These are phyloP conservation scores for Talaromyces funiculosus DNA, from an alignment of 2,329 filamentous ascomycete genomes.

Conservation along the genomic window DNA sequence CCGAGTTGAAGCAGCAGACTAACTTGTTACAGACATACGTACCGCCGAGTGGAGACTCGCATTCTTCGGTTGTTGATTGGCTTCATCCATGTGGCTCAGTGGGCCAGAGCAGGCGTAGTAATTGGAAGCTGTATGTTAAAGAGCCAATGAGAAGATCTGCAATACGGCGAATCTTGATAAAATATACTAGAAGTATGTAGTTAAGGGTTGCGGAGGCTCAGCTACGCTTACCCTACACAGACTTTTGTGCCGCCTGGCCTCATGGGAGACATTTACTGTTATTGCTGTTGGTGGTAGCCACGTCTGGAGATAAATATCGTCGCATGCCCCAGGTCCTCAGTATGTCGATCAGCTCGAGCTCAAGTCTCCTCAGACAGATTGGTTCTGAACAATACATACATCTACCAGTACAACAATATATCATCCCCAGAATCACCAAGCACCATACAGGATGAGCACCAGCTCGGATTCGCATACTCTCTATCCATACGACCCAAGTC, in stretches of 20 bases:
- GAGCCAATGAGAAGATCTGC: too few relatives aligned
- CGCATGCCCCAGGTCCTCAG: neutral
- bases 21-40: neutral
- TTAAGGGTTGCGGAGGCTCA: neutral
- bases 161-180: too few relatives aligned
- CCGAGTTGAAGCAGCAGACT: too few relatives aligned
- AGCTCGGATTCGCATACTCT: neutral
- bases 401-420: neutral
- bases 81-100: too few relatives aligned
- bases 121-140: too few relatives aligned
- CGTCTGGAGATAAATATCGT: neutral
- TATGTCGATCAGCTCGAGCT: neutral
- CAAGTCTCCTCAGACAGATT: neutral
- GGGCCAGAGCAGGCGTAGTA: too few relatives aligned
- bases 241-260: neutral
- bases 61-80: too few relatives aligned
- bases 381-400: neutral
- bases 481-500: conserved; percentile 29
- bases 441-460: neutral
- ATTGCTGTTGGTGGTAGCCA: neutral
- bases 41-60: neutral
- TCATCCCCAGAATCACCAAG: neutral
- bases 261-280: neutral
- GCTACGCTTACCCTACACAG: neutral
- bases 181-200: too few relatives aligned